Evolutionary conservation across 2,329 filamentous ascomycete species (phyloP).

Genomic region (Fusarium fujikuroi): DNA sequence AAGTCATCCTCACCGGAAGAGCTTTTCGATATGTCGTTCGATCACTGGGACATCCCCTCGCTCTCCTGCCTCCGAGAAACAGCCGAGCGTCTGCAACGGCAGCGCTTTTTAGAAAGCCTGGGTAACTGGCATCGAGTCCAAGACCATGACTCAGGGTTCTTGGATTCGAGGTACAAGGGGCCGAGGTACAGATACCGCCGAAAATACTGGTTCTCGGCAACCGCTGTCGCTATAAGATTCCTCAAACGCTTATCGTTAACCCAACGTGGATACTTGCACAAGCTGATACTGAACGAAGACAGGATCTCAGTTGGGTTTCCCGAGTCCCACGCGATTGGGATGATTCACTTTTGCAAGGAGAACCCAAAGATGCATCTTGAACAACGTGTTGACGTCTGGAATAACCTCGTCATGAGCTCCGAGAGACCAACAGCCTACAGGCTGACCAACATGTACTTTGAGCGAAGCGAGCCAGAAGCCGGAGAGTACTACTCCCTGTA

Average conservation of each 20-base stretch:
- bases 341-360: slow-evolving; percentile 24
- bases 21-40: neutral
- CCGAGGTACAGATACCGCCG: neutral
- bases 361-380: slow-evolving; percentile 13
- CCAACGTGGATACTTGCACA: neutral
- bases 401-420: neutral
- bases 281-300: slow-evolving; percentile 4
- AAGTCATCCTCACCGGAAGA: neutral
- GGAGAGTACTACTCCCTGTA: rapidly evolving
- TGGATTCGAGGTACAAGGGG: neutral
- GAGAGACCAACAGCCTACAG: rapidly evolving
- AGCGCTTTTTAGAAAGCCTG: neutral
- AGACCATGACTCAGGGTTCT: rapidly evolving
- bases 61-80: neutral
- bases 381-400: slow-evolving; percentile 10
- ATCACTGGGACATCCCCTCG: neutral
- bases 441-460: rapidly evolving
- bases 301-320: rapidly evolving
- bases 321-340: neutral
- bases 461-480: rapidly evolving
- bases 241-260: neutral
- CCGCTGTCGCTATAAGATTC: slow-evolving; percentile 2
- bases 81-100: neutral
- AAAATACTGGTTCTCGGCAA: slow-evolving; percentile 6
- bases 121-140: neutral